A percentile compares a stretch with the other conserved stretches of the same genome.
These are phyloP conservation scores for Saccharomyces eubayanus DNA, from an alignment of 805 yeast species.

Conservation along the genomic window DNA sequence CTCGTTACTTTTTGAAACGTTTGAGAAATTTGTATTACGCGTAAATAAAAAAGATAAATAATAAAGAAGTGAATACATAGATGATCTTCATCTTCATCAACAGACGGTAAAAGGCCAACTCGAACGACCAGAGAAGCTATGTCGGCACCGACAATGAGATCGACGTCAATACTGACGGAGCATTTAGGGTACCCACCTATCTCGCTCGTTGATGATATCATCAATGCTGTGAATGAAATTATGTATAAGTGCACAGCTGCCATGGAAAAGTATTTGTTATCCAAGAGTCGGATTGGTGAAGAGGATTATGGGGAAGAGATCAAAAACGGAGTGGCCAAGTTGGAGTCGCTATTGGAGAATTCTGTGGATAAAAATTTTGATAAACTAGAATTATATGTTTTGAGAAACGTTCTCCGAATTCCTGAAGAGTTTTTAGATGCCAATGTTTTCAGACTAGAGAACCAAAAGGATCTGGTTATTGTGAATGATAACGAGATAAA, in stretches of 20 bases:
- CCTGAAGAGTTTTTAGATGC: constrained; percentile 56
- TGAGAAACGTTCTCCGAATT: constrained; percentile 65
- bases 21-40: neutral
- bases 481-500: constrained; percentile 7
- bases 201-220: constrained; percentile 74
- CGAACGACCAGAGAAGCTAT: constrained; percentile 8
- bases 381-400: constrained; percentile 71
- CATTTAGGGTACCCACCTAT: constrained; percentile 82
- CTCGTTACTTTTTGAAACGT: neutral
- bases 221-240: constrained; percentile 77
- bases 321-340: constrained; percentile 66
- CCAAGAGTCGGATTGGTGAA: constrained; percentile 15
- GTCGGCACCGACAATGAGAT: constrained; percentile 32
- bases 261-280: constrained; percentile 54
- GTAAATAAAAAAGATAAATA: neutral
- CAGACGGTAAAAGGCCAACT: no score
- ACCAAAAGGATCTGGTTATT: constrained; percentile 49
- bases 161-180: constrained; percentile 61
- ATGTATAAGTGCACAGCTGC: constrained; percentile 77
- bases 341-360: constrained; percentile 68
- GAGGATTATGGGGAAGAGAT: constrained; percentile 43
- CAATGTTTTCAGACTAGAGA: constrained; percentile 62
- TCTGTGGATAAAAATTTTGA: constrained; percentile 78
- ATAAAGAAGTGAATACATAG: neutral
- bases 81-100: neutral